Evolutionary conservation across 2,329 filamentous ascomycete species (phyloP), one percentile per base, ranked within the genome.

Genomic region (Xylariaceae sp.): DNA sequence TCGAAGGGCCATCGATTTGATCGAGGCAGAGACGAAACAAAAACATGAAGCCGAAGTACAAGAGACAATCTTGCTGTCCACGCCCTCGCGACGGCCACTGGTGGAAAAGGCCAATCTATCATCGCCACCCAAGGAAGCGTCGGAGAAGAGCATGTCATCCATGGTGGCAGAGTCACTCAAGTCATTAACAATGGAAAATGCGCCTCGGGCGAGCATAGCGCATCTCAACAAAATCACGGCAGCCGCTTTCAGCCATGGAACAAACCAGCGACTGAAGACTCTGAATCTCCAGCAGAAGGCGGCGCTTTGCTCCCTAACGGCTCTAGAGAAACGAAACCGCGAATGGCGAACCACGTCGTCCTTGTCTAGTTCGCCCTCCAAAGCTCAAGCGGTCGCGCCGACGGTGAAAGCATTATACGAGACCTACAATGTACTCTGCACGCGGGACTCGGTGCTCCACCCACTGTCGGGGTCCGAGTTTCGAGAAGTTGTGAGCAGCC

Each of bases 211-310:
- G 31, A 90, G 85, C 28, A 95, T 99, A 60, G 84, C 84, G 1
- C 94, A 99, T 68, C 83, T 99, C 63, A 96, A 94, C 66, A 91
- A 90, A 63, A 87, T 97, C 55, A 96, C 94, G 0, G 85, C 92
- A 0, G 84, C 90, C 4, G 89, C 90, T 1, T 97, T 99, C 70
- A 90, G 89, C 68, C 93, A 97, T 62, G 92, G 92, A 34, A 88
- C 91, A 1, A 83, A 80, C 12, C 90, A 97, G 62, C 84, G 94
- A 52, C 82, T 99, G 13, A 87, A 89, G 69, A 85, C 86, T 5
- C 82, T 99, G 51, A 99, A 97, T 67, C 79, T 99, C 2, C 95
- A 99, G 67, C 94, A 99, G 70, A 97, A 96, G 70, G 94, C 93
- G 4, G 91, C 93, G 0, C 79, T 99, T 10, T 99, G 94, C 73